Conservation (phyloP, 2,329 filamentous ascomycete species). For the Microdochium trichocladiopsis region DNA sequence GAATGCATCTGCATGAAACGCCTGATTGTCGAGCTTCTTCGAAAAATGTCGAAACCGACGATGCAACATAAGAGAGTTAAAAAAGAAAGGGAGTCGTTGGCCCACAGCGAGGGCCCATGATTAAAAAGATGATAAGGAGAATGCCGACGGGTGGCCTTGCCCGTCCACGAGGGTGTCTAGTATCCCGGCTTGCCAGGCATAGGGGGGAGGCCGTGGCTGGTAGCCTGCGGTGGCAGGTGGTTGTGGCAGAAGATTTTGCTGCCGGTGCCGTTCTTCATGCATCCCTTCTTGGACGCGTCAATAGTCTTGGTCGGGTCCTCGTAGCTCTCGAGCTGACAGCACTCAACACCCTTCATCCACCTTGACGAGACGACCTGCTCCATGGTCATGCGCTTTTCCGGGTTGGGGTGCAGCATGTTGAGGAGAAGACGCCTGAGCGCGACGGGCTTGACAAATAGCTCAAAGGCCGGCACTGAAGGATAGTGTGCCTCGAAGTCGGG, state of each 20-base stretch:
- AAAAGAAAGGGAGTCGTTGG: not conserved
- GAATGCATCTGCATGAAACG: not conserved
- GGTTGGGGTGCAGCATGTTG: slow-evolving; percentile 78
- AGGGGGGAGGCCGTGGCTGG: slow-evolving; percentile 39
- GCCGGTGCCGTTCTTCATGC: slow-evolving; percentile 26
- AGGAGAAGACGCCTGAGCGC: slow-evolving; percentile 65
- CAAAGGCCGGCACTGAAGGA: slow-evolving; percentile 58
- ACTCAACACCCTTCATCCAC: slow-evolving; percentile 71
- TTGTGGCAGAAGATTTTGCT: slow-evolving; percentile 53
- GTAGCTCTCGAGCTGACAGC: slow-evolving; percentile 67
- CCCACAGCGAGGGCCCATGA: not conserved
- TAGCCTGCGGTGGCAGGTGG: slow-evolving; percentile 42
- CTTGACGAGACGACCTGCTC: slow-evolving; percentile 60
- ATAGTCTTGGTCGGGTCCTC: slow-evolving; percentile 53
- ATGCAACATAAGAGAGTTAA: not conserved
- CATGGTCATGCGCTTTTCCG: slow-evolving; percentile 62
- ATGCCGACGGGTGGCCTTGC: not conserved
- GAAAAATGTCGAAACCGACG: not conserved
- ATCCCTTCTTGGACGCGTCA: slow-evolving; percentile 52
- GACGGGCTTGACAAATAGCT: slow-evolving; percentile 57
- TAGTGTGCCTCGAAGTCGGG: slow-evolving; percentile 49
- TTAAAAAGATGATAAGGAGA: not conserved
- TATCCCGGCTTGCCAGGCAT: slow-evolving; percentile 52
- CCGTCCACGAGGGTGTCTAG: slow-evolving; percentile 14
- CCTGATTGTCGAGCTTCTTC: not conserved